These are phyloP conservation scores for Ascochyta koolunga DNA, from an alignment of 2,329 filamentous ascomycete genomes.

Conservation along the genomic window DNA sequence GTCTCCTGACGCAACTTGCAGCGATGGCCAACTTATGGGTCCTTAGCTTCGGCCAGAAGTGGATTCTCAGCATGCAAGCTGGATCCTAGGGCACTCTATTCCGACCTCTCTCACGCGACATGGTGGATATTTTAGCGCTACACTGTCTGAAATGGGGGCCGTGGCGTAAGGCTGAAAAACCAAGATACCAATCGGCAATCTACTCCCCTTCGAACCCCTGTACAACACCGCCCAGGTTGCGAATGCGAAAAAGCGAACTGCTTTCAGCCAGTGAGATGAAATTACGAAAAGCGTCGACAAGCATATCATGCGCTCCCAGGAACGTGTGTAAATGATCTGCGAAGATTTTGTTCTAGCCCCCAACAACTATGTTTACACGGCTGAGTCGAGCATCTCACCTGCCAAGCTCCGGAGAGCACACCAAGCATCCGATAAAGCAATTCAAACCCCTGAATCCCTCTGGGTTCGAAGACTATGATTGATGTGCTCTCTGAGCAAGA, in stretches of 20 bases:
- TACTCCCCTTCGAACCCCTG: background rate
- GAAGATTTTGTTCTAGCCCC: background rate
- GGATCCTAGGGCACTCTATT: background rate
- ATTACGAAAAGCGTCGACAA: background rate
- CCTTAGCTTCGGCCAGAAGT: constrained; percentile 12
- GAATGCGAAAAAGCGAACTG: constrained; percentile 5
- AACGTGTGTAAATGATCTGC: background rate
- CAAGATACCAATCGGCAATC: constrained; percentile 16
- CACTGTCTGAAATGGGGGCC: constrained; percentile 1
- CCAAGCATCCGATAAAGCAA: background rate
- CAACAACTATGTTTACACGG: background rate
- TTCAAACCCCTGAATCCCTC: background rate
- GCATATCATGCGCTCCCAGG: background rate
- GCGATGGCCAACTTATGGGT: background rate
- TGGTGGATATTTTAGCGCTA: constrained; percentile 8
- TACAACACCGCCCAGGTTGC: background rate
- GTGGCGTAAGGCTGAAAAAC: constrained; percentile 34
- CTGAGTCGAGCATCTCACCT: background rate
- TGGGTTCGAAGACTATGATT: background rate
- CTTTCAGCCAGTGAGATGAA: background rate
- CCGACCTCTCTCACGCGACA: constrained; percentile 7
- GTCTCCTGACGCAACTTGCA: constrained; percentile 7
- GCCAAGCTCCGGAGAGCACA: background rate
- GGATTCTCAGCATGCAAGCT: constrained; percentile 2
- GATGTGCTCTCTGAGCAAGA: background rate